Base-by-base conservation (phyloP, 371 early-diverging fungal species). In the Polyrhizophydium stewartii region DNA sequence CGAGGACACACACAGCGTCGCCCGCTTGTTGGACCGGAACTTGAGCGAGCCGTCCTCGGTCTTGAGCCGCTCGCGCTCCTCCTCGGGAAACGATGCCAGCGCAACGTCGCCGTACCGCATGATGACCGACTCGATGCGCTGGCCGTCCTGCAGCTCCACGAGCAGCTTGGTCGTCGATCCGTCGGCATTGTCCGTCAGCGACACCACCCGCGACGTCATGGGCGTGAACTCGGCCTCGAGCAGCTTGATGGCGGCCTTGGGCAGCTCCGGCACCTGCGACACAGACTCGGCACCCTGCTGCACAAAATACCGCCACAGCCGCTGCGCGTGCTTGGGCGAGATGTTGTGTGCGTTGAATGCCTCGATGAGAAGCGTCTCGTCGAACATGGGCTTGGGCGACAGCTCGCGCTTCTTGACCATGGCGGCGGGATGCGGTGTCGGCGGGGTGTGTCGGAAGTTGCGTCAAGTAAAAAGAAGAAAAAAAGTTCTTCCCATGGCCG, bases 1-100 rank as follows among this genome's bases (percentile, higher is more conserved):
- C 33, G 90, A 89, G 16, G 89, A 89, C 16, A 95, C 85, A 62
- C 96, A 95, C 25, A 93, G 78, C 1, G 96, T 95, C 0, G 88
- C 86, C 57, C 93, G 72, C 49, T 75, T 68, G 27, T 78, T 81
- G n/a, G 69, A 68, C 32, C 59, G 68, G 66, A 72, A 78, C 37
- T 46, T 22, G n/a, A 65, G n/a, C 10, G 21, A 5, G 33, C 33
- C 60, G 19, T 49, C 40, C 12, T 58, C 43, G 22, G 13, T 58
- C 17, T 19, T 46, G 35, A 55, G 37, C 45, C 64, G 59, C 38
- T 53, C 60, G 63, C 58, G 51, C 57, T 76, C 72, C 19, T 69
- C 72, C 31, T 69, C 68, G 21, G 79, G 79, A 43, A 73, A 76
- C n/a, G 57, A 61, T 46, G 62, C 63, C 50, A 76, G 53, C 35